Base-by-base conservation (phyloP, 2,329 filamentous ascomycete species). In the Hypoxylon sp. region DNA sequence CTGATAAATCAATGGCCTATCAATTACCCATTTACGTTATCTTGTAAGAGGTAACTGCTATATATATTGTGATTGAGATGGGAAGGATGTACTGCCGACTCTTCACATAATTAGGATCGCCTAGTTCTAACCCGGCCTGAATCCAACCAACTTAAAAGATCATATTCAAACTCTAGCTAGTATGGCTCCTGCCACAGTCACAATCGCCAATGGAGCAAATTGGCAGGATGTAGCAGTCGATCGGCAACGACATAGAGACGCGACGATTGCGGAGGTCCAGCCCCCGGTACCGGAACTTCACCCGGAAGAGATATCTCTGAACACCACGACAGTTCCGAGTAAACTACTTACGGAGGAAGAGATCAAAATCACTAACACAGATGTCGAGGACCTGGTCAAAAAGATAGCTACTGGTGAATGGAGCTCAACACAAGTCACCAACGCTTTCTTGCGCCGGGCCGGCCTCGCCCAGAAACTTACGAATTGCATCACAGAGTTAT, bases 371-470 rank as follows among this genome's bases (percentile, higher is more conserved):
- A 89, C 86, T 0, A 81, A 85, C 65, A 80, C 73, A 8, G 73
- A 78, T 42, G 76, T 83, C 4, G 79, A 85, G n/a, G 81, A 83
- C 59, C 79, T 88, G 1, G 72, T 83, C 1, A 70, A 75, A 17
- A 76, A 77, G 57, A 78, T 89, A 37, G 80, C 83, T 5, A 79
- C 77, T 5, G 82, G 83, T 6, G 77, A 81, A 57, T 72, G 85
- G 19, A 83, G 79, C 10, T 80, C 82, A 33, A 78, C 78, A 1
- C 75, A 79, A 14, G 84, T 89, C 8, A 82, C 81, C 2, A 82
- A 80, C 33, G 87, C 87, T 1, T 90, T 89, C 74, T 77, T 89
- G 47, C 80, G 85, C 48, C 79, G 87, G 44, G 87, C 87, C 26
- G 85, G 76, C 3, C 75, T 89, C 19, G 86, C 87, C 1, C 84